Conservation (phyloP, 805 yeast species). For the Nakazawaea siamensis region DNA sequence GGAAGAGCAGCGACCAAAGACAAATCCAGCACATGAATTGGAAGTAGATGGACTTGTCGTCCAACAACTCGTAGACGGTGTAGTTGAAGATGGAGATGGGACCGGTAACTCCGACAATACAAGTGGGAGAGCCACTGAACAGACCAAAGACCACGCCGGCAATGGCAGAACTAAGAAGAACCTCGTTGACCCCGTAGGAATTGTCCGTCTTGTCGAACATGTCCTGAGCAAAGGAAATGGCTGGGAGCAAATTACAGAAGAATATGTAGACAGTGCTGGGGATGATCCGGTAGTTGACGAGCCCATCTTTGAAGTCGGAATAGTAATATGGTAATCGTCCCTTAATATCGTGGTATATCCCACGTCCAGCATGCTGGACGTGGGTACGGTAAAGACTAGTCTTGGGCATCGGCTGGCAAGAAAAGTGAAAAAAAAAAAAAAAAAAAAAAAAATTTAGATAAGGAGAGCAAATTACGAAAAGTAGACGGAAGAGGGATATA, state of each 20-base stretch:
- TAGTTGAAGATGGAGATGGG: constrained; percentile 90
- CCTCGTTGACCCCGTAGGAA: constrained; percentile 88
- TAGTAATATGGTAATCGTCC: constrained; percentile 56
- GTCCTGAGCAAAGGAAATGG: constrained; percentile 93
- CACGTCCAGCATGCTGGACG: constrained; percentile 29
- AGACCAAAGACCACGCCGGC: constrained; percentile 87
- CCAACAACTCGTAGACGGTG: constrained; percentile 71
- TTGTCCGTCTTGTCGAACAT: constrained; percentile 89
- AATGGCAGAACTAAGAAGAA: constrained; percentile 72
- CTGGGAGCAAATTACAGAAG: constrained; percentile 87
- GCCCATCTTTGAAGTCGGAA: constrained; percentile 78
- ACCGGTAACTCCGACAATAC: constrained; percentile 96
- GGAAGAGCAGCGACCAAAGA: constrained; percentile 84
- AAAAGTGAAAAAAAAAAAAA: no score
- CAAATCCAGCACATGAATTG: constrained; percentile 96
- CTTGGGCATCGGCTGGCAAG: neutral
- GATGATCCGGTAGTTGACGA: constrained; percentile 68
- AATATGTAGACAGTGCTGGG: constrained; percentile 80
- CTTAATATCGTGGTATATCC: constrained; percentile 44
- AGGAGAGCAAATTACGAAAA: no score
- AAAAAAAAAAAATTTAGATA: no score
- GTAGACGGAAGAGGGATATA: no score
- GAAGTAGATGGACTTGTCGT: constrained; percentile 53
- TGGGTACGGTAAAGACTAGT: constrained; percentile 11
- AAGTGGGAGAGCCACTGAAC: constrained; percentile 83